Evolutionary conservation across 2,329 filamentous ascomycete genomes (phyloP), one percentile per base, ranked within the genome.

Genomic region (Knoxdaviesia proteae): DNA sequence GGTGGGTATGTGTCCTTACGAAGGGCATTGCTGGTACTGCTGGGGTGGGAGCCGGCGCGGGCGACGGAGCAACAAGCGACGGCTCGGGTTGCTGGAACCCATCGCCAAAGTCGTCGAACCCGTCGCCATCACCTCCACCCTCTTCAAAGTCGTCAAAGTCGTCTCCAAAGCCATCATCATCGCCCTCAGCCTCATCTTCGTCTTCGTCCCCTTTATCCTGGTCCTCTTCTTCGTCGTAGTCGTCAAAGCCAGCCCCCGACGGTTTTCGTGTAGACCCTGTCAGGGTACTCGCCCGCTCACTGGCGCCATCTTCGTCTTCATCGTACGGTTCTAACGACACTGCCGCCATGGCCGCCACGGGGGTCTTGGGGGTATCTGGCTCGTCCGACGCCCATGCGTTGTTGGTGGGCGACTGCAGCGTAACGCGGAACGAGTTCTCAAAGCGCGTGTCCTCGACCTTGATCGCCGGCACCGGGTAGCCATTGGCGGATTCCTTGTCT

Each of bases 101-200:
- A 49, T 78, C 80, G 53, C 80, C 77, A 58, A 84, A 84, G 52
- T 82, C 78, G 52, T 74, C 73, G 60, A 78, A 77, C 51, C 70
- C 70, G 31, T 63, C 64, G 39, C 63, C 64, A 6, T 61, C 66
- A 49, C 65, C 64, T 44, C 64, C 67, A 40, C 69, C 71, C 51
- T 75, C 71, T 51, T 74, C 69, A 49, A 77, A 76, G 47, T 74
- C 71, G 54, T 77, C 71, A 57, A 72, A 69, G 47, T 75, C 71
- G 51, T 74, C 70, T 29, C 66, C 70, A 53, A 71, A 73, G 37
- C 66, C 68, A 48, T 69, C 65, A 32, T 55, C 58, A 36, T 54
- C 55, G 30, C 57, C 54, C 36, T 55, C 56, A 50, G 60, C 61
- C 33, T 55, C 35, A 35, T 7, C 29, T 20, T 34, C 38, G 32